phyloP scores from a whole-genome alignment of 345 rosid species.

The Alliaria petiolata region DNA sequence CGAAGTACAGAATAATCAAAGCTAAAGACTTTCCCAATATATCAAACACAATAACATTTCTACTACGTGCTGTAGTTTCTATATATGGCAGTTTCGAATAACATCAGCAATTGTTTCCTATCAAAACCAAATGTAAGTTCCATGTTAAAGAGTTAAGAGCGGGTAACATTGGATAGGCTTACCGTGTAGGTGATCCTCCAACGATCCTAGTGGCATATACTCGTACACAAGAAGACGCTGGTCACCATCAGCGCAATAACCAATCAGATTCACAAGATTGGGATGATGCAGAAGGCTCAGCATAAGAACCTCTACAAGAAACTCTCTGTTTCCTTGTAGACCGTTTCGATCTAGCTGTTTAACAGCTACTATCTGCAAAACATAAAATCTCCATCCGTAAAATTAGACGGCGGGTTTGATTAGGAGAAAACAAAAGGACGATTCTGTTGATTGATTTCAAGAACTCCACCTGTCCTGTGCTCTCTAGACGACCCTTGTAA shows the following conservation, averaged over 20 bases:
- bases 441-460: neutral
- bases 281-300: slow-evolving; percentile 93
- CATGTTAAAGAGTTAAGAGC: neutral
- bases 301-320: slow-evolving; percentile 97
- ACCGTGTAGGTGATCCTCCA: slow-evolving; percentile 99
- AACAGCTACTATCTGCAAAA: slow-evolving; percentile 85
- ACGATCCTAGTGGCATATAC: slow-evolving; percentile 89
- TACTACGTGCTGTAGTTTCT: neutral
- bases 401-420: neutral
- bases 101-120: too few relatives aligned
- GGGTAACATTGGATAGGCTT: neutral
- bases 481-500: slow-evolving; percentile 87
- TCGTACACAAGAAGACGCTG: slow-evolving; percentile 96
- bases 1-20: neutral
- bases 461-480: slow-evolving; percentile 72
- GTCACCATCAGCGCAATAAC: slow-evolving; percentile 98
- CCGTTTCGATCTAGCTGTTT: slow-evolving; percentile 94
- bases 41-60: neutral
- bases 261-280: slow-evolving; percentile 91
- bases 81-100: neutral
- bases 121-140: neutral
- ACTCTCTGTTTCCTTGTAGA: slow-evolving; percentile 97
- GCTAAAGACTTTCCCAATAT: neutral
- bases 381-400: too few relatives aligned
- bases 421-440: neutral